Evolutionary conservation across 768 basidiomycete species (phyloP).

Genomic region (Suillus americanus): DNA sequence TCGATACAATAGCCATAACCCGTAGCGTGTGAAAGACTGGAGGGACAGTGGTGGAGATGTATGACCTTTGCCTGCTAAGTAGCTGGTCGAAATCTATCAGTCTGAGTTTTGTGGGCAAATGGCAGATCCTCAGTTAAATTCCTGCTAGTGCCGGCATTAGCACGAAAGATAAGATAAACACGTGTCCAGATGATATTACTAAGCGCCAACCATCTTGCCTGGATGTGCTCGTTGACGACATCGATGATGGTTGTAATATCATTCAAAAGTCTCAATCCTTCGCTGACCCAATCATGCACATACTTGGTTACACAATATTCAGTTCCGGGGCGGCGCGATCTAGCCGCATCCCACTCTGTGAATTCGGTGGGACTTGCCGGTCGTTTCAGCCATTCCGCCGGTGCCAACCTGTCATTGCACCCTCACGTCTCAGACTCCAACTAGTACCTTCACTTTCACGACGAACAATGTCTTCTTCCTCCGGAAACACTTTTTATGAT

Average conservation of each 20-base stretch:
- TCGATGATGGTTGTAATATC: not conserved
- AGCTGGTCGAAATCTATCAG: not conserved
- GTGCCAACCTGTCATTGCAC: not conserved
- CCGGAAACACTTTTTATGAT: constrained; percentile 53
- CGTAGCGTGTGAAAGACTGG: not conserved
- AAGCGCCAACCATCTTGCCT: not conserved
- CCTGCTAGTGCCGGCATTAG: not conserved
- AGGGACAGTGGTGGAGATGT: not conserved
- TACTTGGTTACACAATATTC: not conserved
- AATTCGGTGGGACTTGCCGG: not conserved
- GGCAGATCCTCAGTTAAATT: not conserved
- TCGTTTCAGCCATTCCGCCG: not conserved
- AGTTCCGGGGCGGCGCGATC: not conserved
- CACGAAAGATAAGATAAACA: not conserved
- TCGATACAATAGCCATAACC: not conserved
- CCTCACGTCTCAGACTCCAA: not conserved
- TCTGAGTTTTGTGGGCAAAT: not conserved
- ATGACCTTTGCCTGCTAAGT: not conserved
- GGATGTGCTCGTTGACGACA: not conserved
- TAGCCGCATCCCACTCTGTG: not conserved
- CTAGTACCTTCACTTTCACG: constrained; percentile 3
- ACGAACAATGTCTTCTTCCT: constrained; percentile 22
- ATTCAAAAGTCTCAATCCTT: not conserved
- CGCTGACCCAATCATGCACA: not conserved
- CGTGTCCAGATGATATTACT: not conserved